A percentile compares a stretch with the other conserved stretches of the same genome.
phyloP scores from a whole-genome alignment of 306 rosid genomes.

The Elaeagnus macrophylla region DNA sequence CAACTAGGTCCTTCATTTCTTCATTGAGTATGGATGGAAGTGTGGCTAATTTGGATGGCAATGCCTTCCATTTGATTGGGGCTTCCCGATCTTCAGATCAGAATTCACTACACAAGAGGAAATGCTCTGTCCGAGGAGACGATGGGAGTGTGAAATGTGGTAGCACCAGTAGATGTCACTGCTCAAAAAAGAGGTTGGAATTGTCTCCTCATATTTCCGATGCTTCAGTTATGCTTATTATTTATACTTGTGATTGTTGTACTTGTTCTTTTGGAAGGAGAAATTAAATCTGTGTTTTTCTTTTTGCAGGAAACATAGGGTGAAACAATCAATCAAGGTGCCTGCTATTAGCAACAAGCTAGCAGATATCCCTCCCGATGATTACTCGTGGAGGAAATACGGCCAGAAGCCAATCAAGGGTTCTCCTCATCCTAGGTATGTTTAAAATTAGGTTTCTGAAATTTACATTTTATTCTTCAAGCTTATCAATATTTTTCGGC shows the following conservation, averaged over 20 bases:
- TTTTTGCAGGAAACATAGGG: conserved; percentile 71
- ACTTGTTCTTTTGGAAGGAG: neutral
- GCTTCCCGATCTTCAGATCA: conserved; percentile 74
- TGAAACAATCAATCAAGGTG: conserved; percentile 91
- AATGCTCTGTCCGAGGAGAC: conserved; percentile 73
- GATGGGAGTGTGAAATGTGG: conserved; percentile 84
- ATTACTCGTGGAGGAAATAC: conserved; percentile 96
- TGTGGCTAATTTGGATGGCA: conserved; percentile 74
- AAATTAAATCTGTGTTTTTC: neutral
- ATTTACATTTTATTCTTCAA: conserved; percentile 1
- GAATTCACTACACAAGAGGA: conserved; percentile 78
- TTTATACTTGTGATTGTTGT: neutral
- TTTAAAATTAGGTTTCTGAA: conserved; percentile 3
- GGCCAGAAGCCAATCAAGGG: conserved; percentile 99
- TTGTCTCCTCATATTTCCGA: conserved; percentile 10
- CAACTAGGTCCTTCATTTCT: conserved; percentile 84
- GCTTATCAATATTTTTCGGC: neutral
- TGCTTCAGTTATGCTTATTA: neutral
- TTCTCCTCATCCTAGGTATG: conserved; percentile 94
- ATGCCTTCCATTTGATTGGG: conserved; percentile 71
- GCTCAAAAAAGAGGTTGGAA: conserved; percentile 91
- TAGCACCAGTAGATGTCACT: conserved; percentile 84
- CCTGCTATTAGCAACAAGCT: conserved; percentile 96
- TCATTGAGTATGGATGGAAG: conserved; percentile 93
- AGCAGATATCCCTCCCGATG: conserved; percentile 97